These are phyloP conservation scores for Penicillium sp. DNA, from an alignment of 2,329 filamentous ascomycete species.

Conservation along the genomic window DNA sequence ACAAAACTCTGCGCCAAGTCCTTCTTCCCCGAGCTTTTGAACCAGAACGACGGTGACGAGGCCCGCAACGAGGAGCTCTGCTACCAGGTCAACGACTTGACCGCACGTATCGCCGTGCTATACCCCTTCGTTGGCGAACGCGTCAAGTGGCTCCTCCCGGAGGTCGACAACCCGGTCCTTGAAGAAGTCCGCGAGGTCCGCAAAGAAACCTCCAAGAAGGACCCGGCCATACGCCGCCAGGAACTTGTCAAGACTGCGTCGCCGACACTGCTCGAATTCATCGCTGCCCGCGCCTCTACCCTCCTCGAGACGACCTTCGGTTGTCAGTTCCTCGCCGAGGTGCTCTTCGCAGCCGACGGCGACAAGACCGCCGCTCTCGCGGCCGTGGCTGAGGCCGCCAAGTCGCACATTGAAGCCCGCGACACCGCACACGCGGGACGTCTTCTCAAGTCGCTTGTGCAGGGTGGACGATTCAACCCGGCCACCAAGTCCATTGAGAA, in stretches of 20 bases:
- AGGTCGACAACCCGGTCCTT: constrained; percentile 66
- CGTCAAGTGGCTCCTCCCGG: constrained; percentile 61
- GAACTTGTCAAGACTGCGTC: constrained; percentile 75
- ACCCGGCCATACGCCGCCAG: constrained; percentile 68
- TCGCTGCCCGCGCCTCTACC: constrained; percentile 64
- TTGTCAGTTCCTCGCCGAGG: constrained; percentile 80
- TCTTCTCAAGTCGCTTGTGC: constrained; percentile 86
- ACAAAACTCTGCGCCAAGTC: constrained; percentile 83
- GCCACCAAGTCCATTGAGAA: constrained; percentile 67
- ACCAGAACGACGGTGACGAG: constrained; percentile 54
- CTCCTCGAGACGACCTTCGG: constrained; percentile 76
- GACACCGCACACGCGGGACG: constrained; percentile 66
- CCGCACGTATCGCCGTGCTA: constrained; percentile 63
- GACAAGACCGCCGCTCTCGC: constrained; percentile 73
- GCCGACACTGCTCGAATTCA: constrained; percentile 69
- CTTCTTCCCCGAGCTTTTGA: constrained; percentile 82
- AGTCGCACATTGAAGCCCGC: constrained; percentile 52
- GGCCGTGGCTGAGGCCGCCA: constrained; percentile 56
- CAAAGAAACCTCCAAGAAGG: constrained; percentile 87
- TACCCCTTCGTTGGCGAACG: constrained; percentile 72
- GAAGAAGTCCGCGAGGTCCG: constrained; percentile 76
- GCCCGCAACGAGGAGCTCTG: constrained; percentile 45
- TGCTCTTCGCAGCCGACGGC: constrained; percentile 70
- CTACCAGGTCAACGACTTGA: constrained; percentile 44
- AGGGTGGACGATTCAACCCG: constrained; percentile 82